Evolutionary conservation across 169 alveolate genomes (phyloP), one percentile per base, ranked within the genome.

Genomic region (Plasmodium adleri): DNA sequence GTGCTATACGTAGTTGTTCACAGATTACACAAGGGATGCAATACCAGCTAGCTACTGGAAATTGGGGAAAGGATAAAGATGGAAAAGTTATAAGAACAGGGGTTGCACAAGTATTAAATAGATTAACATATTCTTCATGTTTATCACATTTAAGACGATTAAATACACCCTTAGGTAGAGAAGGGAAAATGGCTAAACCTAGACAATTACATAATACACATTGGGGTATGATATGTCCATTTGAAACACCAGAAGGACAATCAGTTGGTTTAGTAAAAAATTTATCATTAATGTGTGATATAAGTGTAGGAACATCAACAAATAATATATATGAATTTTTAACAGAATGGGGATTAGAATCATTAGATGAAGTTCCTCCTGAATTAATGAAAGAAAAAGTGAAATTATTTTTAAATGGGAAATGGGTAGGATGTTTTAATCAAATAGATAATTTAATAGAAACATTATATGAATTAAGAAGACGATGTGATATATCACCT

Each of bases 161-260:
- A 74, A 99, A 98, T 94, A 99, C 99, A 13, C 99, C 99, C 7
- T 92, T 99, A 39, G 99, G 99, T 47, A 97, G 99, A 63, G 97
- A 98, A 83, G 99, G 99, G 9, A 99, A 99, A 94, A 94, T 99
- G 88, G 99, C 99, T 45, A 99, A 98, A 92, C 99, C 99, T 1
- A 93, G 99, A 54, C 99, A 99, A 88, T 97, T 99, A 13, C 99
- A 99, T 93, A 99, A 99, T 94, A 99, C 99, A 45, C 99, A 99
- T 86, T 99, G 99, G 99, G 99, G 99, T 15, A 98, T 99, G 99
- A 97, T 98, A 47, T 98, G 99, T 91, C 99, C 99, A 9, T 99
- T 99, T 7, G 99, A 99, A 92, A 99, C 99, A 20, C 99, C 99
- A 1, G 99, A 99, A 94, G 99, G 99, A 10, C 99, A 98, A 59